A percentile compares a stretch with the other conserved stretches of the same genome.
phyloP scores from a whole-genome alignment of 169 alveolate genomes.

The Cryptosporidium parvum region DNA sequence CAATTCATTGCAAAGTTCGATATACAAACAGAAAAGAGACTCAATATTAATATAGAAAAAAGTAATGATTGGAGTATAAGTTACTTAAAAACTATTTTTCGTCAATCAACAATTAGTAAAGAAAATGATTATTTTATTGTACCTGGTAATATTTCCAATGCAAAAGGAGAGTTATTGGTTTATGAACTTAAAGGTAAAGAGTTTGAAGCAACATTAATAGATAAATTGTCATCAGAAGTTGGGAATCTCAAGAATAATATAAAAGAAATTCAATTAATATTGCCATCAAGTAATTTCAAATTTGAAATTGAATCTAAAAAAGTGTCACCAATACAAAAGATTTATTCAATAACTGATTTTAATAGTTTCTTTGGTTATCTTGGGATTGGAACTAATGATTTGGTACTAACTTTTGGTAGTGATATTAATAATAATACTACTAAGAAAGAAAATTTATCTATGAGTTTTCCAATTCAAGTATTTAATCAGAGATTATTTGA shows the following conservation, averaged over 20 bases:
- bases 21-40: constrained; percentile 12
- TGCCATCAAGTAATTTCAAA: background rate
- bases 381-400: constrained; percentile 9
- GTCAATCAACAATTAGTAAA: background rate
- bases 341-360: constrained; percentile 33
- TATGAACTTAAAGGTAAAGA: constrained; percentile 15
- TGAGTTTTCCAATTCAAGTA: background rate
- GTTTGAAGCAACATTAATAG: constrained; percentile 29
- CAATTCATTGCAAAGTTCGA: constrained; percentile 54
- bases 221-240: background rate
- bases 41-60: constrained; percentile 21
- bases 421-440: too few species aligned
- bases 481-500: constrained; percentile 33
- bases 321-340: background rate
- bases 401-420: background rate
- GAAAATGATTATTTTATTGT: background rate
- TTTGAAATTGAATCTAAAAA: background rate
- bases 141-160: constrained; percentile 11
- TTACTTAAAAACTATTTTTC: background rate
- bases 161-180: background rate
- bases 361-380: constrained; percentile 34
- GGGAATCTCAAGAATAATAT: background rate
- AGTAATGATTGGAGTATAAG: constrained; percentile 9
- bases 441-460: background rate
- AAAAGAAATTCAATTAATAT: background rate